Base-by-base conservation (phyloP, 169 alveolate genomes). In the Besnoitia besnoiti region DNA sequence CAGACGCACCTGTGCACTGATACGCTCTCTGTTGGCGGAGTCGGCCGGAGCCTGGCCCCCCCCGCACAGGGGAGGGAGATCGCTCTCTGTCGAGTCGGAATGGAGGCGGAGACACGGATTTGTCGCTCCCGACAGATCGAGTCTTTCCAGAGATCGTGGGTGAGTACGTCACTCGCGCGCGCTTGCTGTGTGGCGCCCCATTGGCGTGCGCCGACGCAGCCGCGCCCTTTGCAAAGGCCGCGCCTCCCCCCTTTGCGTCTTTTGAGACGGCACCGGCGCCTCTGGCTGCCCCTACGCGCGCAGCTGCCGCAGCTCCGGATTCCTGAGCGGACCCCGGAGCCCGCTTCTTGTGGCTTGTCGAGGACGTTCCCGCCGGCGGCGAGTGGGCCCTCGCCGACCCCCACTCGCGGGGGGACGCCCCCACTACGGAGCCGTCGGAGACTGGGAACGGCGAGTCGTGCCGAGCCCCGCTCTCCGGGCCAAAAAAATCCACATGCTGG, bases 201-300 rank as follows among this genome's bases (percentile, higher is more conserved):
- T n/a, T n/a, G 12, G 33, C 67, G 5, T 55, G 67, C 30, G 67
- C n/a, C n/a, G n/a, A n/a, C n/a, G n/a, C 7, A 55, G 67, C 7
- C 67, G 67, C 67, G 67, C 30, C 24, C n/a, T 21, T 55, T n/a
- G 12, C 24, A 5, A 16, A 5, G 44, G 39, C 80, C 10, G 44
- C 80, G 3, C 10, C 39, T 14, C 47, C 80, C n/a, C 47, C 39
- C 44, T 35, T 35, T 3, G 42, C 80, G 14, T 85, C 89, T 90
- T 85, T 85, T 51, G 89, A 50, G 30, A 82, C 62, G 47, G 79
- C 89, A 47, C 88, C 76, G 61, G 77, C 92, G 61, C 85, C 76
- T 62, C 76, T 27, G 67, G 85, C 50, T 59, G 85, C 50, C 46
- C 50, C 92, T 67, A 85, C 76, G 19, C 85, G 85, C 67, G 92